Conservation (phyloP, 805 yeast genomes). For the Saturnispora halmiae region DNA sequence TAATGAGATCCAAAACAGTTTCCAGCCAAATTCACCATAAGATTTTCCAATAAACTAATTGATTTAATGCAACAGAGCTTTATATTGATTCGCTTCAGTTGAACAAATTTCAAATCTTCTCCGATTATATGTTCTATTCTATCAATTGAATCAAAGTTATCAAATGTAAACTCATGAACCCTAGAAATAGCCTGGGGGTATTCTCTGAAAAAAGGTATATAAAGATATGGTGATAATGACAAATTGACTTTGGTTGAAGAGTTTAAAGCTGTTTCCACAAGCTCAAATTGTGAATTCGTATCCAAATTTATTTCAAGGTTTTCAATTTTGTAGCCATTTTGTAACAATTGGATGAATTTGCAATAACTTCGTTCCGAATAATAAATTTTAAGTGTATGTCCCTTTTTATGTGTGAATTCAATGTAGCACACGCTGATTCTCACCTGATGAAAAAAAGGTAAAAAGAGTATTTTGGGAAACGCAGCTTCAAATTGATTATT, state of each 20-base stretch:
- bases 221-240: not conserved
- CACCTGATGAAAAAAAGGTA: conserved; percentile 2
- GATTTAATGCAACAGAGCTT: not conserved
- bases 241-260: not conserved
- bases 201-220: conserved; percentile 3
- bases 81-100: conserved; percentile 1
- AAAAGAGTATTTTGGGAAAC: conserved; percentile 2
- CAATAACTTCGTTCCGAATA: not conserved
- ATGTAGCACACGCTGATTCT: not conserved
- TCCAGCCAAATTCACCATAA: not conserved
- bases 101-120: not conserved
- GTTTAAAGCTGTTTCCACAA: not conserved
- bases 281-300: not conserved
- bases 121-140: not conserved
- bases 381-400: conserved; percentile 2
- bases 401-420: not conserved
- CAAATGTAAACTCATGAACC: not conserved
- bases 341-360: not conserved
- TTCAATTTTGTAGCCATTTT: conserved; percentile 2
- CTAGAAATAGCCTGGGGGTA: not conserved
- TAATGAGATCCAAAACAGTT: not conserved
- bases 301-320: not conserved
- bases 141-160: not conserved
- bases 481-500: not conserved
- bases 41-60: not conserved